phyloP scores from a whole-genome alignment of 148 eudicot genomes.

The Fagopyrum homotropicum region DNA sequence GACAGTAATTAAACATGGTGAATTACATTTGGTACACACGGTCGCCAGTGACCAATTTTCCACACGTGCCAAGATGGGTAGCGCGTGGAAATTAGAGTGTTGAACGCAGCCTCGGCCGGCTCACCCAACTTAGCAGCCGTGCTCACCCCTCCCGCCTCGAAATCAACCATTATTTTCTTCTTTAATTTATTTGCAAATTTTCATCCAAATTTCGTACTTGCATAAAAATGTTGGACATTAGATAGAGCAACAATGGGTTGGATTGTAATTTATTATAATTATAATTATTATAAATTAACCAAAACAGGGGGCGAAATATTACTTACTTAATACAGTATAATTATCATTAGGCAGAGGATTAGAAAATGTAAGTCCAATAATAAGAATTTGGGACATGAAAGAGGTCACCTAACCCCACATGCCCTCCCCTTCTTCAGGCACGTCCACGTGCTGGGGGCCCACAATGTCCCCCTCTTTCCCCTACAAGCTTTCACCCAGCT shows the following conservation, averaged over 20 bases:
- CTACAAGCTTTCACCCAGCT: constrained; percentile 14
- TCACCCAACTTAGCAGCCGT: constrained; percentile 31
- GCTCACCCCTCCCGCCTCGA: constrained; percentile 11
- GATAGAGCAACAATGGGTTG: too few relatives aligned
- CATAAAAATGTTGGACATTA: too few relatives aligned
- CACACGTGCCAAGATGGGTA: background rate
- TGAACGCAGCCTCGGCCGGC: constrained; percentile 23
- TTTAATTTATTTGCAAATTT: background rate
- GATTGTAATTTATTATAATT: too few relatives aligned
- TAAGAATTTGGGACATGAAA: constrained; percentile 21
- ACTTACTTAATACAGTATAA: too few relatives aligned
- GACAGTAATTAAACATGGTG: too few relatives aligned
- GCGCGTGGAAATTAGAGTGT: background rate
- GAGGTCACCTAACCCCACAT: constrained; percentile 32
- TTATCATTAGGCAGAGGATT: too few relatives aligned
- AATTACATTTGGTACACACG: background rate
- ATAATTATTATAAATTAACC: too few relatives aligned
- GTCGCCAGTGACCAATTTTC: background rate
- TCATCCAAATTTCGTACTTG: background rate
- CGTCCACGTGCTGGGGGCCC: constrained; percentile 34
- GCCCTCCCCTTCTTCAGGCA: constrained; percentile 13
- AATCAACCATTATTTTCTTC: background rate
- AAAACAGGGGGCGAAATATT: too few relatives aligned
- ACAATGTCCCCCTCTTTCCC: constrained; percentile 31
- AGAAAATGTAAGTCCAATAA: too few relatives aligned